These are phyloP conservation scores for Boehmeria nivea DNA, from an alignment of 306 rosid species.

Conservation along the genomic window DNA sequence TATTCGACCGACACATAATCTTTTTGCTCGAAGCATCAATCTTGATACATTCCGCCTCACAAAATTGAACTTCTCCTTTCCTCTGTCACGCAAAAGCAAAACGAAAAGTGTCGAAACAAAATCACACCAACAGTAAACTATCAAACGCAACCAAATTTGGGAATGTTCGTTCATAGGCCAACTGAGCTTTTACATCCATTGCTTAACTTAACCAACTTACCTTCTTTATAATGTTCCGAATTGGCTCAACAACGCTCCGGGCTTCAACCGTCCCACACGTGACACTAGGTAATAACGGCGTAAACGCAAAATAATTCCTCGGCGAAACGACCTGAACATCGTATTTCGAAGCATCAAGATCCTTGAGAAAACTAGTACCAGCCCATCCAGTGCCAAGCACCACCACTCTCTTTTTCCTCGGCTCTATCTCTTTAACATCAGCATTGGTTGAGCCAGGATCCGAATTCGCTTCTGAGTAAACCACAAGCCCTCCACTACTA, in stretches of 20 bases:
- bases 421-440: constrained; percentile 22
- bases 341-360: constrained; percentile 66
- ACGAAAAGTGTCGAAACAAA: constrained; percentile 2
- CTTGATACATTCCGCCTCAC: constrained; percentile 87
- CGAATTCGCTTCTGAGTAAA: constrained; percentile 67
- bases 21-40: constrained; percentile 73
- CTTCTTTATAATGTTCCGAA: constrained; percentile 82
- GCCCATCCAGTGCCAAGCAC: constrained; percentile 99
- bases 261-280: constrained; percentile 98
- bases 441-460: constrained; percentile 28
- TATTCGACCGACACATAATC: constrained; percentile 50
- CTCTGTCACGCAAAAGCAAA: constrained; percentile 40
- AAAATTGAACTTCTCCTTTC: constrained; percentile 65
- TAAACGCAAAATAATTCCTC: constrained; percentile 86
- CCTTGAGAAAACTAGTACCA: constrained; percentile 86
- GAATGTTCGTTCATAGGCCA: no score
- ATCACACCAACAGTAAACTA: not conserved
- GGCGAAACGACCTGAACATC: constrained; percentile 90
- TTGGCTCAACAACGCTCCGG: constrained; percentile 87
- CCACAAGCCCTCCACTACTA: constrained; percentile 86
- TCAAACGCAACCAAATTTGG: constrained; percentile 11
- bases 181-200: no score
- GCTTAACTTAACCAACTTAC: constrained; percentile 34
- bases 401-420: constrained; percentile 61
- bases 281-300: constrained; percentile 90